phyloP scores from a whole-genome alignment of 257 asterid genomes.

The Nicotiana otophora region DNA sequence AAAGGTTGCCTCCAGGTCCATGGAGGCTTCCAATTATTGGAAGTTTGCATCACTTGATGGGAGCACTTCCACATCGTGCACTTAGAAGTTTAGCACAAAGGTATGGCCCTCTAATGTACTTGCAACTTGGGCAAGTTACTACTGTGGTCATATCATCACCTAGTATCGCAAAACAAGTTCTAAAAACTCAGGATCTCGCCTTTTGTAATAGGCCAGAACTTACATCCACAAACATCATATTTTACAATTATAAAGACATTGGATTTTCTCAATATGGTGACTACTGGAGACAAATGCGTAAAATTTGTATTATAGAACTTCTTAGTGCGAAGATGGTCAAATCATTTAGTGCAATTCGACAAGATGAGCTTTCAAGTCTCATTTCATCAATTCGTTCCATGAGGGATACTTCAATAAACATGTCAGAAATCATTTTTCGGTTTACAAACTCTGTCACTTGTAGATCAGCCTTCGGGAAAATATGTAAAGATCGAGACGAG shows the following conservation, averaged over 20 bases:
- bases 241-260: not conserved
- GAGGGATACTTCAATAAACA: not conserved
- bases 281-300: no score
- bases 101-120: not conserved
- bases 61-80: not conserved
- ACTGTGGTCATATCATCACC: no score
- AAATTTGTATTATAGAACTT: no score
- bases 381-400: not conserved
- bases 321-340: no score
- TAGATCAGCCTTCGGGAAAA: not conserved
- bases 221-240: not conserved
- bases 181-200: not conserved
- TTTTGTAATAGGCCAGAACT: not conserved
- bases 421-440: not conserved
- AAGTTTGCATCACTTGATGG: no score
- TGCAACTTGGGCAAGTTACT: not conserved
- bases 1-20: no score
- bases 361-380: not conserved
- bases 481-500: not conserved
- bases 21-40: no score
- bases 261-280: not conserved
- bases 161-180: not conserved
- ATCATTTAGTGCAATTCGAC: no score
- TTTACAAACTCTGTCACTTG: not conserved
- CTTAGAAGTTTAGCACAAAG: not conserved